Evolutionary conservation across 179 eudicot genomes (phyloP).

Genomic region (Monotropa hypopitys): DNA sequence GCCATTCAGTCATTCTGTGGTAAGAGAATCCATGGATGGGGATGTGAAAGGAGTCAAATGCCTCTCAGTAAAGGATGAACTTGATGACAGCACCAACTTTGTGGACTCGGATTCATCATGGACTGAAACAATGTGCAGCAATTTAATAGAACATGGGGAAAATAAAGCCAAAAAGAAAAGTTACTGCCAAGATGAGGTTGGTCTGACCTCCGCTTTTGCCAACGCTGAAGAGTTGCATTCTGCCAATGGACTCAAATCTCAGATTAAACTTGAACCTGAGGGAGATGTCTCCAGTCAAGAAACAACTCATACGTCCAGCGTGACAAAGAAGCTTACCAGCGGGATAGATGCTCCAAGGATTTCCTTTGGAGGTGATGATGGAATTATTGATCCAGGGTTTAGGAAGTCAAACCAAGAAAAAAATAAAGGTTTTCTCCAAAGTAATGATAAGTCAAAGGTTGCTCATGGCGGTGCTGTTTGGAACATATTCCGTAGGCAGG

Average conservation of each 20-base stretch:
- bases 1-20: not conserved
- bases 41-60: not conserved
- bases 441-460: constrained; percentile 6
- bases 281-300: not conserved
- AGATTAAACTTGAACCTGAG: not conserved
- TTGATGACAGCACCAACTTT: not conserved
- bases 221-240: not conserved
- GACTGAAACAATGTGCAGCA: not conserved
- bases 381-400: not conserved
- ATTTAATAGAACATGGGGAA: not conserved
- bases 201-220: not conserved
- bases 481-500: constrained; percentile 90
- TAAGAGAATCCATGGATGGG: not conserved
- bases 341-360: not conserved
- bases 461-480: constrained; percentile 62
- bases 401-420: not conserved
- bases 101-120: not conserved
- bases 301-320: not conserved
- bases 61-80: not conserved
- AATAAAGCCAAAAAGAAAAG: not conserved
- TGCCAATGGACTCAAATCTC: not conserved
- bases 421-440: not conserved
- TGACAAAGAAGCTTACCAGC: not conserved
- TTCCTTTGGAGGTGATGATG: not conserved
- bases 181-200: not conserved